A percentile compares a stretch with the other conserved stretches of the same genome.
phyloP scores from a whole-genome alignment of 2,329 filamentous ascomycete genomes.

The Fusarium floridanum region DNA sequence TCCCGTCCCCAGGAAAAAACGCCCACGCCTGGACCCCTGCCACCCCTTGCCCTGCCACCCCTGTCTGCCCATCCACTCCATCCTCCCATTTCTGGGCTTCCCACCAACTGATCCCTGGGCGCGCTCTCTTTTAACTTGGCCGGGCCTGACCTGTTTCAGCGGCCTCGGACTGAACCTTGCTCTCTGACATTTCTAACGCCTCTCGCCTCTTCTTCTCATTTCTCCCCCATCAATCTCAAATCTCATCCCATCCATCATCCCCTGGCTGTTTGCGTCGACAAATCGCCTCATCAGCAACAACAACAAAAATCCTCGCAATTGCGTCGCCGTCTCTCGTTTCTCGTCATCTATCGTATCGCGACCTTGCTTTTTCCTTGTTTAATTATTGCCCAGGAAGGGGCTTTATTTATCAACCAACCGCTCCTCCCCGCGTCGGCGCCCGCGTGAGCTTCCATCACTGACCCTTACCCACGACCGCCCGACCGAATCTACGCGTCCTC shows the following conservation, averaged over 20 bases:
- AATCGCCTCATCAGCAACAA: constrained; percentile 17
- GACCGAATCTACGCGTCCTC: constrained; percentile 31
- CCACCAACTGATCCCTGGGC: constrained; percentile 7
- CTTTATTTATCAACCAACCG: constrained; percentile 20
- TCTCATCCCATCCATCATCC: constrained; percentile 29
- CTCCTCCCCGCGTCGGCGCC: constrained; percentile 10
- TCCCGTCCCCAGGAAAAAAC: constrained; percentile 19
- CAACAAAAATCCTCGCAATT: constrained; percentile 19
- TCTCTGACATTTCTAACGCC: constrained; percentile 37
- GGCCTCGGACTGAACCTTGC: constrained; percentile 7
- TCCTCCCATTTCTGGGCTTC: constrained; percentile 9
- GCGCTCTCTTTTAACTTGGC: constrained; percentile 24
- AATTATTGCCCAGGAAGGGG: constrained; percentile 21
- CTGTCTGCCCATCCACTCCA: constrained; percentile 7
- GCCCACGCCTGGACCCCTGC: constrained; percentile 31
- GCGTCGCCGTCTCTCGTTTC: constrained; percentile 36
- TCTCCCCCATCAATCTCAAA: constrained; percentile 25
- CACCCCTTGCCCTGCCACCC: constrained; percentile 29
- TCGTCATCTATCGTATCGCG: constrained; percentile 21
- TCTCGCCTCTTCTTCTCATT: constrained; percentile 36
- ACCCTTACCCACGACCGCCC: constrained; percentile 28
- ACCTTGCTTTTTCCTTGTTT: constrained; percentile 21
- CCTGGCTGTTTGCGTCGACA: constrained; percentile 30
- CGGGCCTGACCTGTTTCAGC: constrained; percentile 36
- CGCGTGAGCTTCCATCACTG: constrained; percentile 25